Percentiles rank a stretch among this genome's conserved stretches.
phyloP scores from a whole-genome alignment of 129 eudicot species.

The Scalesia atractyloides region DNA sequence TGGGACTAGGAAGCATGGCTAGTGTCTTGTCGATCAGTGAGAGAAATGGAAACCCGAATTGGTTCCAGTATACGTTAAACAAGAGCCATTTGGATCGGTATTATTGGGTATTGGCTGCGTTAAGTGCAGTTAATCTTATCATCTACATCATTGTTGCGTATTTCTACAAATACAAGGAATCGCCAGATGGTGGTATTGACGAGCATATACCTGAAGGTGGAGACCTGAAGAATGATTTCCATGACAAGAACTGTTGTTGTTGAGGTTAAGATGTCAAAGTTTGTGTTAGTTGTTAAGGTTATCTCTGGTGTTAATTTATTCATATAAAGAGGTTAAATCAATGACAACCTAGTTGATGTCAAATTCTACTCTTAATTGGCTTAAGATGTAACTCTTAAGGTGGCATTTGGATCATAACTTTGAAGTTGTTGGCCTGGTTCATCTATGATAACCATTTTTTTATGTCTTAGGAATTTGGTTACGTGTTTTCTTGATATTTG shows the following conservation, averaged over 20 bases:
- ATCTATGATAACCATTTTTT: too few species aligned
- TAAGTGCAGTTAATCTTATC: slow-evolving; percentile 51
- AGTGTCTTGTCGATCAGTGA: slow-evolving; percentile 64
- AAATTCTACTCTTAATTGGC: too few species aligned
- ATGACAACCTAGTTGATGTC: too few species aligned
- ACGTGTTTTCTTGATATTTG: too few species aligned
- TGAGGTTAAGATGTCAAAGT: slow-evolving; percentile 27
- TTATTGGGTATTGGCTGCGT: slow-evolving; percentile 58
- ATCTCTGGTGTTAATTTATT: neutral
- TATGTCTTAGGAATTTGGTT: too few species aligned
- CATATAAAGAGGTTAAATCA: too few species aligned
- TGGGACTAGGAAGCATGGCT: slow-evolving; percentile 55
- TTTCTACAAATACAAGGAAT: slow-evolving; percentile 43
- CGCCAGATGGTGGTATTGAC: neutral
- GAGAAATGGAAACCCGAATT: slow-evolving; percentile 36
- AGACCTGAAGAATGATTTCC: neutral
- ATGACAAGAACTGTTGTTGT: slow-evolving; percentile 18
- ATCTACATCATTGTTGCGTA: slow-evolving; percentile 33
- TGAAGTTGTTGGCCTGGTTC: too few species aligned
- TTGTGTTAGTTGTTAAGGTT: slow-evolving; percentile 17
- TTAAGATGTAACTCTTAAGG: too few species aligned
- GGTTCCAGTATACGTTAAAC: slow-evolving; percentile 58
- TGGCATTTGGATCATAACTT: too few species aligned
- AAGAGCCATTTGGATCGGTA: slow-evolving; percentile 57
- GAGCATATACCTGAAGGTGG: neutral